Conservation (phyloP, 768 basidiomycete species). For the Naematelia aurantialba region DNA sequence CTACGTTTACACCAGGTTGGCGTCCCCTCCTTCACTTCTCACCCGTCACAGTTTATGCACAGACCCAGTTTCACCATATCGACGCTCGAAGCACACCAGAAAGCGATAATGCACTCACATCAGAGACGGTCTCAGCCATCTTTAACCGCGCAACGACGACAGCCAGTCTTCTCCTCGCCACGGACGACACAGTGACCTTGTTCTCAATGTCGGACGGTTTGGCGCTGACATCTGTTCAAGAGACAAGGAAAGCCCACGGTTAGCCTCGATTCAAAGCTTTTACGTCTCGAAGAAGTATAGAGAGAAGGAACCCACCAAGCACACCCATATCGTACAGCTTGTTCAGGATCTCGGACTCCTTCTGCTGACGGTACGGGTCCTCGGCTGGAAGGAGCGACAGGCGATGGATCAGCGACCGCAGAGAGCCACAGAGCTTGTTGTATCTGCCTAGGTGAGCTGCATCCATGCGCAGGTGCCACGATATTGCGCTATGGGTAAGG, state of each 20-base stretch:
- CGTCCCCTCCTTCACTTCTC: not conserved
- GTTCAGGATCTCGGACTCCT: conserved; percentile 80
- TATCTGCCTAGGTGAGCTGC: conserved; percentile 57
- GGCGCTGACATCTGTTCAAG: conserved; percentile 60
- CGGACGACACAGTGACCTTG: conserved; percentile 90
- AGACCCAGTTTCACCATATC: no score
- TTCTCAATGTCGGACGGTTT: conserved; percentile 91
- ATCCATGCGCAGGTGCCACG: not conserved
- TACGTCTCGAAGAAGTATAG: not conserved
- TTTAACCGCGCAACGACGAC: conserved; percentile 88
- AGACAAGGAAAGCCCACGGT: no score
- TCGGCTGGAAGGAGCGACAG: conserved; percentile 79
- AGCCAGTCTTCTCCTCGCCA: conserved; percentile 84
- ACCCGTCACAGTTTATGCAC: not conserved
- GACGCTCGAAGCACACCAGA: not conserved
- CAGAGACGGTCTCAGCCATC: conserved; percentile 93
- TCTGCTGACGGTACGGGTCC: conserved; percentile 78
- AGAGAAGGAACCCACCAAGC: conserved; percentile 52
- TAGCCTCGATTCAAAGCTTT: not conserved
- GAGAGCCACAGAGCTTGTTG: conserved; percentile 87
- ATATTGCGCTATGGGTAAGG: conserved; percentile 3
- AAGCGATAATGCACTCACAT: conserved; percentile 58
- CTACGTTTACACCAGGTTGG: no score
- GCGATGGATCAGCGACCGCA: conserved; percentile 80
- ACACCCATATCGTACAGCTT: conserved; percentile 98